Evolutionary conservation across 352 stramenopile species (phyloP), one percentile per base, ranked within the genome.

Genomic region (Pythium sukuiense): DNA sequence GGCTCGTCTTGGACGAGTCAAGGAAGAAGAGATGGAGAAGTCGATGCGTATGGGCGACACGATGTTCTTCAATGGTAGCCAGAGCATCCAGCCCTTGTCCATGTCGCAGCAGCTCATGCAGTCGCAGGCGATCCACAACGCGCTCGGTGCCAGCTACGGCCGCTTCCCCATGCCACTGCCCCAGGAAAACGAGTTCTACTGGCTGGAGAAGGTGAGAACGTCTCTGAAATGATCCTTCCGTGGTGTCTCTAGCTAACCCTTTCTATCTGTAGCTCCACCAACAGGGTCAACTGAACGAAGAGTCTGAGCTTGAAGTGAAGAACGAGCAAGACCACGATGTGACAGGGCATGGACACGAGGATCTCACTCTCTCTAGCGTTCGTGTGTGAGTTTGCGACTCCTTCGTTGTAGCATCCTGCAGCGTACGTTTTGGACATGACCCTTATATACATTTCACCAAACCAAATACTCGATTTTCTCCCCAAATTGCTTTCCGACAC

Each of bases 51-150:
- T 96, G 56, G 83, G 83, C 2, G 85, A 96, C 50, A 90, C 85
- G 12, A 89, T 95, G 77, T 76, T 93, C 71, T 89, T 88, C 59
- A 84, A 76, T 68, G 35, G 35, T 3, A 86, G 77, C 39, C 71
- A 81, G 32, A 57, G 35, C n/a, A 55, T 69, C 49, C 50, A 72
- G 61, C 37, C 48, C 29, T 73, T 96, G 71, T 92, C 87, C 16
- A 85, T 93, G 77, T 96, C 85, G 18, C 85, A 94, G 56, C 87
- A 96, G 62, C 71, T 96, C n/a, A 83, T 96, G 74, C 84, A 93
- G 69, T 94, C 85, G 1, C 84, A 93, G 45, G 87, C 87, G 12
- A 96, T 96, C 45, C 76, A 94, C 59, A 90, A 76, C 8, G 87
- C 81, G 18, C 79, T 96, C 48, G 81, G 79, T 2, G 73, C 56